A percentile compares a stretch with the other conserved stretches of the same genome.
phyloP scores from a whole-genome alignment of 2,329 filamentous ascomycete species.

The Cordyceps fumosorosea region DNA sequence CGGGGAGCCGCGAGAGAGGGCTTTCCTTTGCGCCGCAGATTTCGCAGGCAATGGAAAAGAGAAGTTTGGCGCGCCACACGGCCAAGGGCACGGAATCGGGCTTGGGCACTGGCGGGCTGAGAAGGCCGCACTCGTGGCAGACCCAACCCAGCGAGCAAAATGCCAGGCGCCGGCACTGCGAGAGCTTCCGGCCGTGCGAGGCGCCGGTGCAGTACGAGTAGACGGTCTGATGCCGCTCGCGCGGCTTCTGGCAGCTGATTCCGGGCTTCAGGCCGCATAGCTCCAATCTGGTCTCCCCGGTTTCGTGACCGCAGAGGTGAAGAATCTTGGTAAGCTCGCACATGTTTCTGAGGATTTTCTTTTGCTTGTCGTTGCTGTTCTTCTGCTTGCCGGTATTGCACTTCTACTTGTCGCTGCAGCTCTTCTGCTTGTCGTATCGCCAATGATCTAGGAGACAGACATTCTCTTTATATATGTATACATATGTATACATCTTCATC shows the following conservation, averaged over 20 bases:
- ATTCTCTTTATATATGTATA: background rate
- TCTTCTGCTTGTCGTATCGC: background rate
- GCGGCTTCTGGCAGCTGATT: background rate
- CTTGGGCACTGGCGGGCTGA: too few species aligned
- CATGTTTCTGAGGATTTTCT: background rate
- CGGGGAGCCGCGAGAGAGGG: background rate
- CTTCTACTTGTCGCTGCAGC: too few species aligned
- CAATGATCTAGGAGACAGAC: background rate
- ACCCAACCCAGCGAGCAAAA: background rate
- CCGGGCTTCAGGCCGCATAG: background rate
- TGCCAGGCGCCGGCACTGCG: background rate
- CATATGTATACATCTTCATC: background rate
- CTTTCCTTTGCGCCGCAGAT: constrained; percentile 1
- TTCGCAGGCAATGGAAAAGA: background rate
- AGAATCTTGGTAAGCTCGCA: background rate
- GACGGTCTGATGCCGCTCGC: background rate
- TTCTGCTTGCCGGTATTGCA: background rate
- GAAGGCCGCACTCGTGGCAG: background rate
- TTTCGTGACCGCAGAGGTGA: constrained; percentile 2
- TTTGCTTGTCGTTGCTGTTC: background rate
- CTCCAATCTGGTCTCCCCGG: background rate
- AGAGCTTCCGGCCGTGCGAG: background rate
- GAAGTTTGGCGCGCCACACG: background rate
- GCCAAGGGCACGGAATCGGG: background rate
- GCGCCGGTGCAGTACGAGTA: background rate